Percentiles rank a stretch among this genome's conserved stretches.
Conservation (phyloP, 495 filamentous ascomycete genomes). For the Mytilinidion resinicola region DNA sequence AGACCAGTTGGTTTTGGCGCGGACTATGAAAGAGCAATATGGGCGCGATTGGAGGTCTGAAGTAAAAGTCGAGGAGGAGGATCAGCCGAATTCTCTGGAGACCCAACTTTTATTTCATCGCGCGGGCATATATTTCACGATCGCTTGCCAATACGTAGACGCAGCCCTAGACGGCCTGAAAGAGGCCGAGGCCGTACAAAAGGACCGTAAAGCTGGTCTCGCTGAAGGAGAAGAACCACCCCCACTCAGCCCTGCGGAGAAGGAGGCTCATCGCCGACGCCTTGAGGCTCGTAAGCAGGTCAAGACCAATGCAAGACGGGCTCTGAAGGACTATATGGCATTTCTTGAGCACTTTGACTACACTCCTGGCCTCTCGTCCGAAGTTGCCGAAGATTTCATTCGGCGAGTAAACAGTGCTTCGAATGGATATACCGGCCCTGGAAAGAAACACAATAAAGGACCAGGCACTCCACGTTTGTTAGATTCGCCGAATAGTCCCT, state of each 20-base stretch:
- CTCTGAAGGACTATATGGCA: conserved; percentile 60
- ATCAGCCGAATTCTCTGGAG: conserved; percentile 67
- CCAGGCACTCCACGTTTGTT: conserved; percentile 14
- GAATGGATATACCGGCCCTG: conserved; percentile 25
- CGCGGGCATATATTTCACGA: conserved; percentile 62
- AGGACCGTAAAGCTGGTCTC: conserved; percentile 7
- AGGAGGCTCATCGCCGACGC: conserved; percentile 39
- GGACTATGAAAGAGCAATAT: conserved; percentile 39
- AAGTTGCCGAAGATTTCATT: conserved; percentile 61
- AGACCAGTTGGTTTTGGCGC: conserved; percentile 43
- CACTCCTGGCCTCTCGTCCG: conserved; percentile 59
- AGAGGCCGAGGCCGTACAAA: conserved; percentile 29
- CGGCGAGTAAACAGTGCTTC: conserved; percentile 55
- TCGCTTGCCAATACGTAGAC: conserved; percentile 60
- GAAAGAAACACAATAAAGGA: conserved; percentile 22
- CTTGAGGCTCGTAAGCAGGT: conserved; percentile 59
- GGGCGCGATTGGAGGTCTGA: conserved; percentile 45
- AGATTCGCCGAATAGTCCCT: conserved; percentile 9
- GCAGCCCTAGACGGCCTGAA: conserved; percentile 42
- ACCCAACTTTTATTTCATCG: conserved; percentile 70
- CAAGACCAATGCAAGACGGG: conserved; percentile 64
- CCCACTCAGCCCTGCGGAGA: conserved; percentile 19
- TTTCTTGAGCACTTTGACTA: conserved; percentile 70
- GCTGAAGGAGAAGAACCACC: conserved; percentile 30
- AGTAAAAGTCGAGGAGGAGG: conserved; percentile 55